phyloP scores from a whole-genome alignment of 2,329 filamentous ascomycete species.

The Cladosporium sphaerospermum region DNA sequence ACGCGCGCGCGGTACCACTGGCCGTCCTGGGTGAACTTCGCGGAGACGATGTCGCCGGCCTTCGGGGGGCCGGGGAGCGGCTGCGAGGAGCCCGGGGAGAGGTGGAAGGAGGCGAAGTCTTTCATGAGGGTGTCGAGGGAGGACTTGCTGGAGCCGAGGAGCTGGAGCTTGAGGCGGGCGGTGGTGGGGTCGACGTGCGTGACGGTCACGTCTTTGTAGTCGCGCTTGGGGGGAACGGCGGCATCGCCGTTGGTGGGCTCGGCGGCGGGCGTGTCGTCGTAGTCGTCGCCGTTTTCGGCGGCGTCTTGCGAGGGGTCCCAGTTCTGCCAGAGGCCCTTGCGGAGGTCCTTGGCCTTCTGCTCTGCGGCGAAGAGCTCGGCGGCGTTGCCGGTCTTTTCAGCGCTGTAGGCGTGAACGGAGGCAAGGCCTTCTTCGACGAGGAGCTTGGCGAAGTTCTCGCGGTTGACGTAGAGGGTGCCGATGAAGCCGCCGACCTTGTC shows the following conservation, averaged over 20 bases:
- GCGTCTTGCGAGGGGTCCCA: conserved; percentile 87
- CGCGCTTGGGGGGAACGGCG: conserved; percentile 58
- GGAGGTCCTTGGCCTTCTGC: conserved; percentile 78
- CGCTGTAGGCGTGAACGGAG: conserved; percentile 87
- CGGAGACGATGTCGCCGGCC: conserved; percentile 83
- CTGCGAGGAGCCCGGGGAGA: conserved; percentile 73
- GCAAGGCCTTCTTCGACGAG: conserved; percentile 92
- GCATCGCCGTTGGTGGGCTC: conserved; percentile 46
- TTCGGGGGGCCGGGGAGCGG: conserved; percentile 72
- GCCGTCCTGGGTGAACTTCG: conserved; percentile 80
- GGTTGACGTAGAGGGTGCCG: conserved; percentile 84
- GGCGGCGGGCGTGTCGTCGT: conserved; percentile 42
- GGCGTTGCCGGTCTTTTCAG: conserved; percentile 88
- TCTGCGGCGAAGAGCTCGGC: conserved; percentile 83
- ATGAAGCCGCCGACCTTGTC: conserved; percentile 99
- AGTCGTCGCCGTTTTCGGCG: conserved; percentile 41
- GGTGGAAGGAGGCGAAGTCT: conserved; percentile 84
- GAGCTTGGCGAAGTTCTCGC: conserved; percentile 90
- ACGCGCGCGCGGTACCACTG: conserved; percentile 94
- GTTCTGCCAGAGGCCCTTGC: conserved; percentile 86
- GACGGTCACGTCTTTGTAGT: conserved; percentile 90
- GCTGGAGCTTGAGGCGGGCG: conserved; percentile 82
- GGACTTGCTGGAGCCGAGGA: conserved; percentile 78
- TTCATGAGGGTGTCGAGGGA: conserved; percentile 83
- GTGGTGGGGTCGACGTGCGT: conserved; percentile 76